A percentile compares a stretch with the other conserved stretches of the same genome.
Evolutionary conservation across 164 flowering plant species (phyloP).

Genomic region (Magnolia kwangsiensis): DNA sequence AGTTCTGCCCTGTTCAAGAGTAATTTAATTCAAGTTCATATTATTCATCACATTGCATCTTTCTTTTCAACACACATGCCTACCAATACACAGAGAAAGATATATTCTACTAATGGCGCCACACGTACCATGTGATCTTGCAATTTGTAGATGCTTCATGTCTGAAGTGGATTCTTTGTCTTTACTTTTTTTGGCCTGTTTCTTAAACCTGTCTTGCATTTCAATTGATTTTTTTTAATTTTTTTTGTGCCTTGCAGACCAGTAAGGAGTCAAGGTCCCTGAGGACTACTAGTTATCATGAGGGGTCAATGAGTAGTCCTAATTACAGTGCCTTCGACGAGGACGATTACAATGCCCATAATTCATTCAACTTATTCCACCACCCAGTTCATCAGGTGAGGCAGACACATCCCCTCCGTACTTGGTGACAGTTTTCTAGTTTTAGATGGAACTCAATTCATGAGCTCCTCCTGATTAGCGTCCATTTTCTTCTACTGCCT

Average conservation of each 20-base stretch:
- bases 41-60: too few species aligned
- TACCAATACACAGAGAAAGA: too few species aligned
- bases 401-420: not conserved
- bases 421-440: not conserved
- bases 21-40: too few species aligned
- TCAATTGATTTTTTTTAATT: too few species aligned
- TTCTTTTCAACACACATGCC: too few species aligned
- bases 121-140: too few species aligned
- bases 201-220: too few species aligned
- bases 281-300: conserved; percentile 17
- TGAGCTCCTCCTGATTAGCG: not conserved
- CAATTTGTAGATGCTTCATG: too few species aligned
- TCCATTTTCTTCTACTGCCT: not conserved
- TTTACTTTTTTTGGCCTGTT: too few species aligned
- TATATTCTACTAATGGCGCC: too few species aligned
- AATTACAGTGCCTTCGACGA: conserved; percentile 25
- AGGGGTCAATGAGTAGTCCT: conserved; percentile 21
- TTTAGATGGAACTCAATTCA: not conserved
- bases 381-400: conserved; percentile 7
- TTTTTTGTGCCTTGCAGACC: conserved; percentile 33
- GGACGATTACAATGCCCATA: conserved; percentile 23
- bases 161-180: too few species aligned
- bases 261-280: conserved; percentile 26
- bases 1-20: too few species aligned
- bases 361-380: not conserved